Evolutionary conservation across 345 rosid species (phyloP).

Genomic region (Lepidium africanum): DNA sequence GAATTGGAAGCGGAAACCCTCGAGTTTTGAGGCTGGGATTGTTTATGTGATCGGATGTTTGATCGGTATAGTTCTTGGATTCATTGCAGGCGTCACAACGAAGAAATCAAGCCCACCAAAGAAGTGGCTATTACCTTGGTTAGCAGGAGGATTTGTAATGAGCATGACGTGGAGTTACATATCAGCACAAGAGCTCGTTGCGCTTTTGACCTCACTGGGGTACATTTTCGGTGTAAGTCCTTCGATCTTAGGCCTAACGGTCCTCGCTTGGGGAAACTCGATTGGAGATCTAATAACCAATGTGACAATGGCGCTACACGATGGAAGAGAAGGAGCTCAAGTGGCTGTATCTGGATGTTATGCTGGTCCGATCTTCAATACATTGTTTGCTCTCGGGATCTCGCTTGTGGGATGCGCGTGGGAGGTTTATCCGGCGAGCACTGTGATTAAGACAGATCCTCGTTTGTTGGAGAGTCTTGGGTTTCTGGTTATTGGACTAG

Average conservation of each 20-base stretch:
- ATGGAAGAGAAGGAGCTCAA: conserved; percentile 73
- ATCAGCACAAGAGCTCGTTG: conserved; percentile 71
- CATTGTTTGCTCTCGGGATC: conserved; percentile 65
- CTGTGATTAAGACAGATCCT: conserved; percentile 50
- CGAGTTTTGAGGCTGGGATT: conserved; percentile 23
- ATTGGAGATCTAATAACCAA: conserved; percentile 84
- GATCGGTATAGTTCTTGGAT: conserved; percentile 52
- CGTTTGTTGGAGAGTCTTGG: conserved; percentile 63
- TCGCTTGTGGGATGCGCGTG: conserved; percentile 62
- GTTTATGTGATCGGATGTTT: conserved; percentile 43
- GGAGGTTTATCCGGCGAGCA: conserved; percentile 46
- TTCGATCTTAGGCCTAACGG: conserved; percentile 75
- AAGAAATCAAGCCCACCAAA: conserved; percentile 55
- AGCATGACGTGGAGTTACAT: conserved; percentile 87
- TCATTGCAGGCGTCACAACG: conserved; percentile 50
- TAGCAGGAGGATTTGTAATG: conserved; percentile 76
- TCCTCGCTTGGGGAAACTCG: conserved; percentile 96
- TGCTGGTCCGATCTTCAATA: conserved; percentile 90
- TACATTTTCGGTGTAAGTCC: conserved; percentile 63
- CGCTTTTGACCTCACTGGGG: conserved; percentile 62
- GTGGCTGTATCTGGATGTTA: conserved; percentile 91
- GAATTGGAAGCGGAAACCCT: conserved; percentile 34
- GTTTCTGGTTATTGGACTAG: conserved; percentile 58
- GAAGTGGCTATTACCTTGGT: conserved; percentile 59
- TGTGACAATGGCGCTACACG: conserved; percentile 66